Conservation (phyloP, 208 protist species). For the Angomonas ambiguus region DNA sequence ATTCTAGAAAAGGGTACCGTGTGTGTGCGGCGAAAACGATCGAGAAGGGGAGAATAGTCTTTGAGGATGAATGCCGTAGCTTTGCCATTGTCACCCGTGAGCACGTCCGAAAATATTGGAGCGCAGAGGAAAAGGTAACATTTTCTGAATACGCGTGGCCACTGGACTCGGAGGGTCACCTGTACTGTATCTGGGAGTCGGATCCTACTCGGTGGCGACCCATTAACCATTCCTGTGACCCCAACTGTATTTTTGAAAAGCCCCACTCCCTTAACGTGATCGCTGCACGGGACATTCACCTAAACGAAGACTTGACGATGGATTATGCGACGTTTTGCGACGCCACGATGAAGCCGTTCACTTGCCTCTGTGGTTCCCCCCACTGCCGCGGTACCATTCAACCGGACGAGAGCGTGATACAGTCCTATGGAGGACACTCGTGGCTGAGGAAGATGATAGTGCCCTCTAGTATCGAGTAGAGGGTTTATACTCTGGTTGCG, state of each 20-base stretch:
- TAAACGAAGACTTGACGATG: conserved; percentile 79
- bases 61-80: conserved; percentile 71
- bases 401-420: conserved; percentile 42
- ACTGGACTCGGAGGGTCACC: conserved; percentile 71
- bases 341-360: conserved; percentile 79
- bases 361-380: conserved; percentile 59
- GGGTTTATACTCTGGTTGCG: background rate
- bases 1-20: conserved; percentile 56
- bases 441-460: conserved; percentile 42
- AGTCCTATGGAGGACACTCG: conserved; percentile 55
- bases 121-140: conserved; percentile 30
- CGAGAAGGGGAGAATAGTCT: conserved; percentile 52
- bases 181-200: conserved; percentile 84
- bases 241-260: conserved; percentile 75
- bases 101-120: conserved; percentile 60
- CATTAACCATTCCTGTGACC: conserved; percentile 87
- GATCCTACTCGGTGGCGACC: conserved; percentile 72
- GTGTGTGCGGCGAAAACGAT: conserved; percentile 49
- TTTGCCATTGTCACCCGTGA: conserved; percentile 69
- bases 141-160: conserved; percentile 91
- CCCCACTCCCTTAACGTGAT: conserved; percentile 86
- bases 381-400: conserved; percentile 59
- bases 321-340: conserved; percentile 91
- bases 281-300: conserved; percentile 53
- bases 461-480: background rate